Conservation (phyloP, 495 filamentous ascomycete genomes). For the Xylaria venustula region DNA sequence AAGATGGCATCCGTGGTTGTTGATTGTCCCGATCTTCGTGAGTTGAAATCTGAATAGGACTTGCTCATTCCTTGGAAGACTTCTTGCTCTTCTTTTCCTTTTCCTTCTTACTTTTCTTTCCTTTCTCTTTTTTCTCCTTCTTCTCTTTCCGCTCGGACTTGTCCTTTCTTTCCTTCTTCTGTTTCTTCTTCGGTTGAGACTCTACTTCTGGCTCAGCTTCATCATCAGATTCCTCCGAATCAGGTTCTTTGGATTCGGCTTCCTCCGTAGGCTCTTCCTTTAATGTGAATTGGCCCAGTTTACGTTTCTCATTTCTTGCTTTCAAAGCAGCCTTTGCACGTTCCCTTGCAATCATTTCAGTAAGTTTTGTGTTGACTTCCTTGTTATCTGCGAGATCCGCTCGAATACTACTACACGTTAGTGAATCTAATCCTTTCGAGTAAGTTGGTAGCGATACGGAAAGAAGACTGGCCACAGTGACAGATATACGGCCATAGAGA, state of each 20-base stretch:
- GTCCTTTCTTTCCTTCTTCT: constrained; percentile 22
- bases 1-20: no score
- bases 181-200: constrained; percentile 23
- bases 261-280: constrained; percentile 17
- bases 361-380: constrained; percentile 37
- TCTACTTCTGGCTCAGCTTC: not conserved
- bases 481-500: no score
- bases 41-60: not conserved
- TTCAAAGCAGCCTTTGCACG: constrained; percentile 41
- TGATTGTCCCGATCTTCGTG: no score
- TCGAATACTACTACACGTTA: constrained; percentile 48
- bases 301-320: constrained; percentile 38
- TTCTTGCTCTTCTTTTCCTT: constrained; percentile 20
- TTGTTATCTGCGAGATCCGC: constrained; percentile 61
- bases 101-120: constrained; percentile 20
- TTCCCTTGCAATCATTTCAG: constrained; percentile 47
- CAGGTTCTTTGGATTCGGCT: constrained; percentile 9
- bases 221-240: constrained; percentile 23
- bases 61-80: not conserved
- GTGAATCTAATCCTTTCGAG: not conserved
- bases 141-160: constrained; percentile 11
- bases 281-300: constrained; percentile 28
- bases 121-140: constrained; percentile 9
- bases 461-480: no score
- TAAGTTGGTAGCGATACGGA: not conserved